A percentile compares a stretch with the other conserved stretches of the same genome.
Evolutionary conservation across 2,329 filamentous ascomycete species (phyloP).

Genomic region (Claviceps spartinae): DNA sequence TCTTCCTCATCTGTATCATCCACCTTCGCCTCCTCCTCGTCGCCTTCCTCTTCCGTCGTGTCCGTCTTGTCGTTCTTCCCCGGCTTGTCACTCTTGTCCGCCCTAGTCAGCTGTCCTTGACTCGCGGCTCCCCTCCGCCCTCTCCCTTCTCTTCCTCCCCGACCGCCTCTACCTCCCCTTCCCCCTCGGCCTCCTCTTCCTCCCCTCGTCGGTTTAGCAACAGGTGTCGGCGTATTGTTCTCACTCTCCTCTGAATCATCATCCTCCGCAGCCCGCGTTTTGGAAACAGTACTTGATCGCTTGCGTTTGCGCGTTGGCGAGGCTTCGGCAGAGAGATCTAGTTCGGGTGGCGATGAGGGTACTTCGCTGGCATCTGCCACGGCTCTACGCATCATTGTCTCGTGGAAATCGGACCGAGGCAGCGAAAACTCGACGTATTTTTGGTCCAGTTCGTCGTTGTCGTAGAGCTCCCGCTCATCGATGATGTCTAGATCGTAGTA

Average conservation of each 20-base stretch:
- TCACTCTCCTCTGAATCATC: constrained; percentile 35
- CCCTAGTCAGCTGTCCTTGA: constrained; percentile 21
- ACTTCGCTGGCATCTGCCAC: constrained; percentile 33
- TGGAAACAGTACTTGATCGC: constrained; percentile 24
- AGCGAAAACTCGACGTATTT: constrained; percentile 55
- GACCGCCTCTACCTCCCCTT: neutral
- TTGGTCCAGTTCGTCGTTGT: constrained; percentile 44
- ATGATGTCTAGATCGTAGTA: constrained; percentile 79
- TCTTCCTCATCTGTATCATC: neutral
- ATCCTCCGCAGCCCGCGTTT: constrained; percentile 28
- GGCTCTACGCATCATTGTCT: constrained; percentile 32
- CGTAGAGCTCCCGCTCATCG: constrained; percentile 66
- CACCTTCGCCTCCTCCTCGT: constrained; percentile 17
- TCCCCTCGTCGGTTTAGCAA: constrained; percentile 25
- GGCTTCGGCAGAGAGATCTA: constrained; percentile 24
- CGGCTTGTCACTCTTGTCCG: constrained; percentile 12
- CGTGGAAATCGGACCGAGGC: constrained; percentile 33
- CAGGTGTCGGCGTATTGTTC: constrained; percentile 24
- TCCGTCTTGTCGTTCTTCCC: constrained; percentile 17
- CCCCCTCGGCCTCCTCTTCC: neutral
- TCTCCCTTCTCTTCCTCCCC: constrained; percentile 17
- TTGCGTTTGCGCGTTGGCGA: constrained; percentile 29
- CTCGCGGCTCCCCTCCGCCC: constrained; percentile 30
- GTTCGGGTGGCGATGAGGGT: constrained; percentile 30
- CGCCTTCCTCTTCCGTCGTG: constrained; percentile 19